Evolutionary conservation across 441 rosid species (phyloP).

Genomic region (Jatropha multifida): DNA sequence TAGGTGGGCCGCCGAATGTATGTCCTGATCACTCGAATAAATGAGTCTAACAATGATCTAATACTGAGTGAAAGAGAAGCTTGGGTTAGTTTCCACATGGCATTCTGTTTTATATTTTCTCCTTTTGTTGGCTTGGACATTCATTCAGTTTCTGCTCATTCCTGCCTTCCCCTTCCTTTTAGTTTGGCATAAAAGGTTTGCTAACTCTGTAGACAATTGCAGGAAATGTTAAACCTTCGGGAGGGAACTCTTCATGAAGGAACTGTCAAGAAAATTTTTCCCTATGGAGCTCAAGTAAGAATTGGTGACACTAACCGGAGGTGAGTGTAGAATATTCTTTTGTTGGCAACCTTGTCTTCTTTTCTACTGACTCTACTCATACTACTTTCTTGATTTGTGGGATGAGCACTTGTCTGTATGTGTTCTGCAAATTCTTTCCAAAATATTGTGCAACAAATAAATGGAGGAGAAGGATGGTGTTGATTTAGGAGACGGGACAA

Average conservation of each 20-base stretch:
- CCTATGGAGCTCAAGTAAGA: conserved; percentile 90
- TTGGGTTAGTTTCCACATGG: conserved; percentile 54
- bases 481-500: not conserved
- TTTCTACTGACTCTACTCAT: not conserved
- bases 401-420: not conserved
- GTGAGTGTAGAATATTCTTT: conserved; percentile 34
- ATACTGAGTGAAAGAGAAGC: conserved; percentile 78
- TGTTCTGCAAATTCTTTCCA: not conserved
- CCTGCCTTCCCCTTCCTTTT: not conserved
- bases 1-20: conserved; percentile 66
- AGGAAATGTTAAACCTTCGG: conserved; percentile 73
- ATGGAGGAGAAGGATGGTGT: not conserved
- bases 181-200: not conserved
- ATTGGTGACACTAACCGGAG: conserved; percentile 80
- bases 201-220: conserved; percentile 27
- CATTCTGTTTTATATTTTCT: not conserved
- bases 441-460: not conserved
- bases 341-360: conserved; percentile 5
- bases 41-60: conserved; percentile 75
- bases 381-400: not conserved
- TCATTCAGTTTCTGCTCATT: not conserved
- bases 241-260: conserved; percentile 93
- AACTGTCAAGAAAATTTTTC: conserved; percentile 65
- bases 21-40: conserved; percentile 59
- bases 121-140: not conserved